Conservation (phyloP, 164 flowering plant species). For the Taxillus chinensis region DNA sequence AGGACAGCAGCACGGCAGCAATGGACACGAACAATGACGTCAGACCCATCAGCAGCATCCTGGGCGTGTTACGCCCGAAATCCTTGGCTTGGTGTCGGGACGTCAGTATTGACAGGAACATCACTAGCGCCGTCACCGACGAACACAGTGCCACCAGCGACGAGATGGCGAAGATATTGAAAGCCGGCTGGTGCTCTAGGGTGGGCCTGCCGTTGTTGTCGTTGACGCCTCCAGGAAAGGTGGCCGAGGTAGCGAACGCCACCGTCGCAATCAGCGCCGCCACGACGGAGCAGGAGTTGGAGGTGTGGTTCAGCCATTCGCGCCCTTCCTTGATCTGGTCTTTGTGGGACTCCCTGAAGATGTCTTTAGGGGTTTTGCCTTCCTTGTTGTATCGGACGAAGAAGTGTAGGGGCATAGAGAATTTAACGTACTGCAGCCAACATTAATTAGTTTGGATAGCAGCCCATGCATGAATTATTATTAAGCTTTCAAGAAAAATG, state of each 20-base stretch:
- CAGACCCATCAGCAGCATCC: slow-evolving; percentile 13
- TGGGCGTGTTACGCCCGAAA: slow-evolving; percentile 7
- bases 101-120: slow-evolving; percentile 21
- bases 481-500: no score
- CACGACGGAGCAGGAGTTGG: slow-evolving; percentile 17
- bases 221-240: slow-evolving; percentile 16
- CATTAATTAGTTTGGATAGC: background rate
- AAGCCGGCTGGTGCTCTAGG: slow-evolving; percentile 10
- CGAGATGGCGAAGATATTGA: slow-evolving; percentile 15
- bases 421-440: slow-evolving; percentile 11
- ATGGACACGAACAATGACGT: slow-evolving; percentile 18
- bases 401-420: slow-evolving; percentile 13
- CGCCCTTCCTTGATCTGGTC: slow-evolving; percentile 7
- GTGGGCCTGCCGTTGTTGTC: slow-evolving; percentile 5
- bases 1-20: slow-evolving; percentile 18
- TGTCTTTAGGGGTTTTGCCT: slow-evolving; percentile 12
- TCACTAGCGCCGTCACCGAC: slow-evolving; percentile 16
- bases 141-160: slow-evolving; percentile 18
- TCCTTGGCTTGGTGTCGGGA: slow-evolving; percentile 14
- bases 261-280: slow-evolving; percentile 18
- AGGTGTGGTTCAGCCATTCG: slow-evolving; percentile 20
- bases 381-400: slow-evolving; percentile 7
- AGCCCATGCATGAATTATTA: no score
- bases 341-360: slow-evolving; percentile 17
- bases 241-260: slow-evolving; percentile 23